phyloP scores from a whole-genome alignment of 306 rosid genomes.

The Pyrus pyrifolia region DNA sequence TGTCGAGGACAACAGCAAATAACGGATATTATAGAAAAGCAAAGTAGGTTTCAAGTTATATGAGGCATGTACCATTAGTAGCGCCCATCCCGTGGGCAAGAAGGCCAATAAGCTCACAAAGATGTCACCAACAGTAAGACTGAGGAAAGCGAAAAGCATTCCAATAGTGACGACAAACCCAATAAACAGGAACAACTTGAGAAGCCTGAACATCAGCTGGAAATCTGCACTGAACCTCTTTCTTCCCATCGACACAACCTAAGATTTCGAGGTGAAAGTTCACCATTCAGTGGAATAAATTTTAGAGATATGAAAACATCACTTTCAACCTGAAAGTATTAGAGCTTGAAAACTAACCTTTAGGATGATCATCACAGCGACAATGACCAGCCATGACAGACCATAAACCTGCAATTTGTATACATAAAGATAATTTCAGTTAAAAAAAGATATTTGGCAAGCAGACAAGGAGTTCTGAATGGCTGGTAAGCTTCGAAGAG shows the following conservation, averaged over 20 bases:
- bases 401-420: constrained; percentile 67
- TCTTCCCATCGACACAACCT: constrained; percentile 91
- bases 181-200: constrained; percentile 68
- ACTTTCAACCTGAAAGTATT: constrained; percentile 9
- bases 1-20: background rate
- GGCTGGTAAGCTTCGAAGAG: background rate
- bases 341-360: constrained; percentile 48
- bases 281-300: constrained; percentile 15
- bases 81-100: constrained; percentile 93
- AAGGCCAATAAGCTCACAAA: constrained; percentile 81
- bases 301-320: constrained; percentile 6
- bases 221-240: constrained; percentile 90
- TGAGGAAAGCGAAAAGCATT: constrained; percentile 57
- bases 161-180: constrained; percentile 49
- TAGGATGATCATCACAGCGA: constrained; percentile 71
- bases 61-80: constrained; percentile 54
- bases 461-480: background rate
- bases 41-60: background rate
- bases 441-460: background rate
- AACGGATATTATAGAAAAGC: background rate
- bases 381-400: constrained; percentile 90
- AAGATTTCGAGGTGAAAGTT: constrained; percentile 27
- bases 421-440: background rate
- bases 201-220: constrained; percentile 94
- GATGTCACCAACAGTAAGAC: constrained; percentile 74